Base-by-base conservation (phyloP, 352 stramenopile species). In the Globisporangium takayamanum region DNA sequence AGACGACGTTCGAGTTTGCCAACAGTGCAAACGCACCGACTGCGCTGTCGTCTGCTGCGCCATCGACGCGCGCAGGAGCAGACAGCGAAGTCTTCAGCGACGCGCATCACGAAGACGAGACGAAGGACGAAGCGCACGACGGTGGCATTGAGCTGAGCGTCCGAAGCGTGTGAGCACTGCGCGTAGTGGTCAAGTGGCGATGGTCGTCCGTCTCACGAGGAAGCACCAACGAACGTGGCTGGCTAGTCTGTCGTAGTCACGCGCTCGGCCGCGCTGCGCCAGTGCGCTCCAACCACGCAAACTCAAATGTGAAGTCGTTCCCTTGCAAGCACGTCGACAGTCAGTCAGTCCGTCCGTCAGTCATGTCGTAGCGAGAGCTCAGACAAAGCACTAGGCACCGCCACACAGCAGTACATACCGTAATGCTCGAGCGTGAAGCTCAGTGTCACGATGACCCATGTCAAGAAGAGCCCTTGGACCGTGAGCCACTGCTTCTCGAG, bases 1-100 rank as follows among this genome's bases (percentile, higher is more conserved):
- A 90, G 54, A 88, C 78, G 2, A 88, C 74, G 18, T 92, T 92
- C 59, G 80, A 92, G 57, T 92, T 92, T 39, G 81, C 81, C 0
- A 75, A 71, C 22, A 70, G 66, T 15, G 82, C 76, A 8, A 87
- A 74, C 54, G 68, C 76, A 8, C 47, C 44, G n/a, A 37, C n/a
- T 36, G 45, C 59, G 18, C 26, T 59, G 7, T 77, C 72, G 12
- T 57, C 59, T 5, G 55, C 50, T 45, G 33, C 55, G 22, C 53
- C 53, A 18, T 54, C 36, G 6, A 50, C 50, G 11, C 59, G 54
- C 42, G 33, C 25, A 14, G 41, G 53, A 18, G 52, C 30, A 15
- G 33, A 44, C 60, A 45, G 10, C 3, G 59, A 69, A 14, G 70
- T 10, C 5, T 39, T 39, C 1, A 50, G 47, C 8, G 56, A 55